A percentile compares a stretch with the other conserved stretches of the same genome.
Conservation (phyloP, 2,329 filamentous ascomycete genomes). For the Exserohilum rostratum region DNA sequence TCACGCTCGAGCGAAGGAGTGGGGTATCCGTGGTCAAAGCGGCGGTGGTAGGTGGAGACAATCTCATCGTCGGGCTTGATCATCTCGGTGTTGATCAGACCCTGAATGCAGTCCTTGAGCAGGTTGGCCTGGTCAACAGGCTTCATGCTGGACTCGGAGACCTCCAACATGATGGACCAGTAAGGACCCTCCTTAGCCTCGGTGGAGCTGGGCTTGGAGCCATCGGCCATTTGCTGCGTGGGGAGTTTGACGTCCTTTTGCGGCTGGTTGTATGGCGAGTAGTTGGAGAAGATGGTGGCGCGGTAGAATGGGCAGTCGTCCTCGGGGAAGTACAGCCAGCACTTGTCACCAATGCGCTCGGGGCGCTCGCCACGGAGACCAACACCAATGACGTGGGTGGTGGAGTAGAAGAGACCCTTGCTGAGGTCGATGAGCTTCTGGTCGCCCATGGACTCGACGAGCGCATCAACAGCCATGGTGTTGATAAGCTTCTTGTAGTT, state of each 20-base stretch:
- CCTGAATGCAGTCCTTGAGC: conserved; percentile 89
- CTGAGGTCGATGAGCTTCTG: conserved; percentile 79
- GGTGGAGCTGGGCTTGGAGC: conserved; percentile 75
- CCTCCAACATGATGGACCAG: conserved; percentile 99
- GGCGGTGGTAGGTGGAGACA: conserved; percentile 96
- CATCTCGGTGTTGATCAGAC: conserved; percentile 97
- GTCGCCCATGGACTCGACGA: conserved; percentile 87
- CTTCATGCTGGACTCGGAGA: conserved; percentile 95
- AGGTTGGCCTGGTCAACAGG: conserved; percentile 86
- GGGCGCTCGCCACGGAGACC: conserved; percentile 90
- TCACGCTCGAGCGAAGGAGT: conserved; percentile 95
- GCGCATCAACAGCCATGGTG: conserved; percentile 93
- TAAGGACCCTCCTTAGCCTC: conserved; percentile 88
- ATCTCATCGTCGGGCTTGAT: conserved; percentile 90
- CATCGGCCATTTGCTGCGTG: conserved; percentile 83
- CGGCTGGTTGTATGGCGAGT: conserved; percentile 98
- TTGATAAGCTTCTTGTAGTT: conserved; percentile 91
- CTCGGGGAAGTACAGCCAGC: conserved; percentile 99
- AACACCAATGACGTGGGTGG: conserved; percentile 95
- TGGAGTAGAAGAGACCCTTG: conserved; percentile 95
- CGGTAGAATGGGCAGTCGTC: conserved; percentile 99
- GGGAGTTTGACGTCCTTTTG: conserved; percentile 80
- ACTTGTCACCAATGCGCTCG: conserved; percentile 98
- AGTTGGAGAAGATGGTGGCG: conserved; percentile 99
- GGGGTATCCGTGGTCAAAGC: conserved; percentile 98